Conservation (phyloP, 208 protist species). For the Acanthamoeba castellanii region DNA sequence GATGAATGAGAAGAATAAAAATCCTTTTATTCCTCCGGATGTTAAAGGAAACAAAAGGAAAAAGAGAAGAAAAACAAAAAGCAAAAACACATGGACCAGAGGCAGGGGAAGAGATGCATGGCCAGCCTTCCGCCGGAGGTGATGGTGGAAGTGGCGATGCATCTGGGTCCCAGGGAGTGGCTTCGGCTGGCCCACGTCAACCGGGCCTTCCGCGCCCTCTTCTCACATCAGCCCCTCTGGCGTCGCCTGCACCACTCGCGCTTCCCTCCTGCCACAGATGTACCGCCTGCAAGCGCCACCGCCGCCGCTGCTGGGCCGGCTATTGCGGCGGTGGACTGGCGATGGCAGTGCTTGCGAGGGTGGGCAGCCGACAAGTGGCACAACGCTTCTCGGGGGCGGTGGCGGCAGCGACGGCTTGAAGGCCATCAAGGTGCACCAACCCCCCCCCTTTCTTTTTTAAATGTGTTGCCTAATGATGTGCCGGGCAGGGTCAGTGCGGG, state of each 20-base stretch:
- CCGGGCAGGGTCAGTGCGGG: background rate
- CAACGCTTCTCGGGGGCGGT: background rate
- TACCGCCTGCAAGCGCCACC: no score
- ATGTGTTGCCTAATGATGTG: background rate
- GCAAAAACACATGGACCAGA: no score
- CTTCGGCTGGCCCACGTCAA: background rate
- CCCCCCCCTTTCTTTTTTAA: background rate
- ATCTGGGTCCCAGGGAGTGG: background rate
- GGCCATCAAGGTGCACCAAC: background rate
- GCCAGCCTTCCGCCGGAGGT: background rate
- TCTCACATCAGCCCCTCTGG: slow-evolving; percentile 14
- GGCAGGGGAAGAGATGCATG: background rate
- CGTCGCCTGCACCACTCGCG: background rate
- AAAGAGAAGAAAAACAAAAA: no score
- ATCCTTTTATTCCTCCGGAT: no score
- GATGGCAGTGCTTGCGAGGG: background rate
- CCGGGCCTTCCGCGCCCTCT: background rate
- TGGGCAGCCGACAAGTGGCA: slow-evolving; percentile 19
- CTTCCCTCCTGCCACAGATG: background rate
- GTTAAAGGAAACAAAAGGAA: no score
- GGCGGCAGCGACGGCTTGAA: slow-evolving; percentile 15
- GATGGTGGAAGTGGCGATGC: background rate
- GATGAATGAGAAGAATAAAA: no score
- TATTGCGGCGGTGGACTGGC: background rate
- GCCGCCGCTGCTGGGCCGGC: background rate